These are phyloP conservation scores for Zea mays DNA, from an alignment of 176 grass and related monocot genomes.

Conservation along the genomic window Zm-B73-REFERENCE-NAM-5.0 NC_050096.1:12611501-12612000, in stretches of 20 bases:
- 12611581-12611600: not conserved
- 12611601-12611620: too few species aligned
- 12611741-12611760: conserved; percentile 1
- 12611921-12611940: too few species aligned
- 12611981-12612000: too few species aligned
- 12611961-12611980: too few species aligned
- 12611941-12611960: too few species aligned
- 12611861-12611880: too few species aligned
- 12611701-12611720: not conserved
- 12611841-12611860: not conserved
- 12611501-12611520: not conserved
- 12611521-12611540: not conserved
- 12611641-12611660: conserved; percentile 23
- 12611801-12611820: conserved; percentile 46
- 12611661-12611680: conserved; percentile 28
- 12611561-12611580: not conserved
- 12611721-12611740: not conserved
- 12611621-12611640: not conserved
- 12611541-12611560: not conserved
- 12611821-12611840: conserved; percentile 30
- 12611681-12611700: not conserved
- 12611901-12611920: too few species aligned
- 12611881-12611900: too few species aligned
- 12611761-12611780: conserved; percentile 45
- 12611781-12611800: conserved; percentile 31